Percentiles rank a stretch among this genome's conserved stretches.
These are phyloP conservation scores for Syzygium aqueum DNA, from an alignment of 345 rosid species.

Conservation along the genomic window DNA sequence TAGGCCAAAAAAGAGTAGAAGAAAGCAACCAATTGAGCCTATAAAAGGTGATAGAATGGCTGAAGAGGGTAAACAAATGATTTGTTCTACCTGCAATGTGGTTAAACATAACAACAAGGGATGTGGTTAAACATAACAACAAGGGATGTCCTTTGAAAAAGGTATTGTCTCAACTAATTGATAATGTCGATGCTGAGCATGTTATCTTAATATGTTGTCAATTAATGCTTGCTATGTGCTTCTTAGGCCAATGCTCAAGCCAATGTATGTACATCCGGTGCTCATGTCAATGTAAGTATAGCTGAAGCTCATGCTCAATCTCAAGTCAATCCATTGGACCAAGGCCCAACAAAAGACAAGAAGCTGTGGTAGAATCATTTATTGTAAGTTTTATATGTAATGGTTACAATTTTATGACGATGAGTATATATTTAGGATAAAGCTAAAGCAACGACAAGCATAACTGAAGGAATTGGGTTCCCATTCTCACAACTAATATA, in stretches of 20 bases:
- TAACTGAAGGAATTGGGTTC: neutral
- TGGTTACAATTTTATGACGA: neutral
- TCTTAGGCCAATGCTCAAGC: accelerated
- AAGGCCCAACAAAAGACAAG: neutral
- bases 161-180: neutral
- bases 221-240: neutral
- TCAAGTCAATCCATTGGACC: neutral
- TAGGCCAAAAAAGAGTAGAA: neutral
- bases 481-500: neutral
- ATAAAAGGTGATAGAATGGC: neutral
- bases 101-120: neutral
- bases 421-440: neutral
- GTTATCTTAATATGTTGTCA: neutral
- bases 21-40: no score
- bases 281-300: neutral
- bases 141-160: neutral
- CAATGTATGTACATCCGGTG: no score
- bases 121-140: neutral
- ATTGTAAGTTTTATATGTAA: neutral
- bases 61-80: neutral
- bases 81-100: neutral
- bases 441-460: neutral
- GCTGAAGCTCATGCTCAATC: neutral
- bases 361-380: neutral
- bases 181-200: neutral